Base-by-base conservation (phyloP, 192 early-diverging fungal species). In the Coemansia sp. region DNA sequence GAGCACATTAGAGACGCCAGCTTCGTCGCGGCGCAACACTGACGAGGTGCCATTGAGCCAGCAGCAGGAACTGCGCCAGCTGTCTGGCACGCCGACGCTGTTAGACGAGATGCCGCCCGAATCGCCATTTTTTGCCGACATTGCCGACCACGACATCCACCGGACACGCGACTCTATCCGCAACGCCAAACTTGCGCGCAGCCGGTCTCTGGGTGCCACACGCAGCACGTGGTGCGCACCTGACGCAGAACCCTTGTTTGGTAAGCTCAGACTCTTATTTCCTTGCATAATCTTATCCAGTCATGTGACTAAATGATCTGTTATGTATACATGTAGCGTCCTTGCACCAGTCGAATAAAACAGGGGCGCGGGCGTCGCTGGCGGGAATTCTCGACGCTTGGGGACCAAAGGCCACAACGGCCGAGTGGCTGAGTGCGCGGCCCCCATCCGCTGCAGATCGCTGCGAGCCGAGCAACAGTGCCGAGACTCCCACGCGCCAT, bases 31-130 rank as follows among this genome's bases (percentile, higher is more conserved):
- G n/a, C 48, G 75, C 14, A 78, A 72, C 60, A 72, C 69, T 3
- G 75, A 72, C 43, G 70, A 69, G 62, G 65, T 70, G 27, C 24
- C 59, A 11, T 56, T 65, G 47, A 62, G 54, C 29, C 52, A 53
- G 27, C 57, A 67, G 58, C 53, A 66, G 55, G 55, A 60, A 23
- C 54, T 67, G 47, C 69, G 58, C 23, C 60, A 43, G 19, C 29
- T 60, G 37, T 48, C 45, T 14, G 51, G 21, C 22, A 53, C 51
- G 19, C 57, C 55, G 2, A 22, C 21, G 51, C 41, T 56, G 39
- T 21, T 73, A 32, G 48, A 70, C 24, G 68, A 77, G 43, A 67
- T 68, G 75, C 75, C 70, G 51, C 70, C 75, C 4, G 53, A 59
- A 23, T 69, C 75, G 48, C 75, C 75, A 58, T 64, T 73, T 39